Base-by-base conservation (phyloP, 2,329 filamentous ascomycete species). In the Fusarium globosum region DNA sequence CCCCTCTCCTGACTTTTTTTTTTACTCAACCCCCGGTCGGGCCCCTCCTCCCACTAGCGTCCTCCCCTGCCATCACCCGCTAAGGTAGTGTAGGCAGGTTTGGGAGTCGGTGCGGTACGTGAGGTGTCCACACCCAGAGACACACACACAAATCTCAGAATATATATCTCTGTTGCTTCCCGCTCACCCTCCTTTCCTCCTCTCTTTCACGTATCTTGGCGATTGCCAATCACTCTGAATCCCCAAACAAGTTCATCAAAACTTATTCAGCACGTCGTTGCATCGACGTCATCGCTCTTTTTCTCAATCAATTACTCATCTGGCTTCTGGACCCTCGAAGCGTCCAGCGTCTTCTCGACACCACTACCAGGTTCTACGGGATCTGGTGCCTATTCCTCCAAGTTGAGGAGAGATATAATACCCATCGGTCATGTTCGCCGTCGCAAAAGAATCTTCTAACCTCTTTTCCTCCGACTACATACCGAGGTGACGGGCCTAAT, bases 381-480 rank as follows among this genome's bases (percentile, higher is more conserved):
- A 78, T 77, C 79, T 80, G 81, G 77, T 78, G 69, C 72, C 67
- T 69, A 72, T 72, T 78, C 78, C 79, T 76, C 71, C 63, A 69
- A 69, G 53, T 71, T 65, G 79, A 81, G 80, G 81, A 83, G 83
- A 80, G 66, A 75, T 75, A 71, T 67, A 68, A 68, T 65, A 73
- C 74, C 81, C 77, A 82, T 82, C 81, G 79, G 82, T 82, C 81
- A 90, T 90, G 88, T 90, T 87, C 82, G 85, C 85, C 83, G 83
- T 84, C 86, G 84, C 84, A 86, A 86, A 83, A 86, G 83, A 83
- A 79, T 83, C 82, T 82, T 85, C 83, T 81, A 87, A 85, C 82
- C 86, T 85, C 86, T 86, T 85, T 85, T 86, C 86, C 80, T 86
- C 86, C 87, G 86, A 88, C 84, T 85, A 87, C 85, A 88, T 88